These are phyloP conservation scores for Endothia cerciana DNA, from an alignment of 2,329 filamentous ascomycete genomes.

Conservation along the genomic window DNA sequence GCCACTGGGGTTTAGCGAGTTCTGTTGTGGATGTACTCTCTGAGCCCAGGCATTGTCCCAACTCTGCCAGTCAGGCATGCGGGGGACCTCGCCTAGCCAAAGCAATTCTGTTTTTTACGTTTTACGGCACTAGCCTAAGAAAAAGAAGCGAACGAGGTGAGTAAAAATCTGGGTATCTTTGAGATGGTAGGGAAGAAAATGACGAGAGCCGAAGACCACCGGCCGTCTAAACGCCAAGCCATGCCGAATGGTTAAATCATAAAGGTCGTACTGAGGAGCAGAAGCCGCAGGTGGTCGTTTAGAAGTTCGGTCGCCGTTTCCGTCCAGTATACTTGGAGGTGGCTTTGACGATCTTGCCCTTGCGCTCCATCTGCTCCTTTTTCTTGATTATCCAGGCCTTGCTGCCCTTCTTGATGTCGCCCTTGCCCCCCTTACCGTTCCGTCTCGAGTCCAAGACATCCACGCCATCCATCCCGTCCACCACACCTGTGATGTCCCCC, in stretches of 20 bases:
- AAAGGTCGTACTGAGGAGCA: slow-evolving; percentile 6
- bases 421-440: slow-evolving; percentile 52
- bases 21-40: no score
- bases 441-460: slow-evolving; percentile 75
- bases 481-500: slow-evolving; percentile 88
- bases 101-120: neutral
- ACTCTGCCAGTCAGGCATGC: neutral
- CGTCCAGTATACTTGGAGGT: slow-evolving; percentile 93
- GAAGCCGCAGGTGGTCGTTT: slow-evolving; percentile 24
- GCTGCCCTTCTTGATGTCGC: slow-evolving; percentile 74
- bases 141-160: neutral
- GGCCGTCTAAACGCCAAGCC: slow-evolving; percentile 27
- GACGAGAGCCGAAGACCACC: slow-evolving; percentile 15
- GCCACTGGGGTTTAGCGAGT: no score
- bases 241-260: slow-evolving; percentile 15
- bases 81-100: neutral
- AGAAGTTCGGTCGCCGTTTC: slow-evolving; percentile 81
- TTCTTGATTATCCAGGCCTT: slow-evolving; percentile 85
- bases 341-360: slow-evolving; percentile 92
- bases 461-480: slow-evolving; percentile 86
- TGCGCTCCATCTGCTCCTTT: slow-evolving; percentile 91
- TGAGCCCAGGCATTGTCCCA: no score
- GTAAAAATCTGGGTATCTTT: slow-evolving; percentile 27
- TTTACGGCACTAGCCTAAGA: neutral
- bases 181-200: slow-evolving; percentile 17